Evolutionary conservation across 345 rosid species (phyloP).

Genomic region (Schrenkiella parvula): DNA sequence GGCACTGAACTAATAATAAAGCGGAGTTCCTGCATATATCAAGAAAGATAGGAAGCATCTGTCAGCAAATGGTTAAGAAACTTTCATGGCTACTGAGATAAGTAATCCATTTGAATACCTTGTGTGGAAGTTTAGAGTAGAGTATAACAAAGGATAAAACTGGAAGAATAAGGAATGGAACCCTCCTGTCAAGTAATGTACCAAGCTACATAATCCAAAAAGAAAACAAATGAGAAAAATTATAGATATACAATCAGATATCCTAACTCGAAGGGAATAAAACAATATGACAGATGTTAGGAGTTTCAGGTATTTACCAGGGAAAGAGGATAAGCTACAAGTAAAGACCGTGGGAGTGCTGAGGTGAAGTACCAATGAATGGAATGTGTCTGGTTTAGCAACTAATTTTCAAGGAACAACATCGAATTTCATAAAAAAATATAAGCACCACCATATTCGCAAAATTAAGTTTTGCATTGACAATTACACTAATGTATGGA

Average conservation of each 20-base stretch:
- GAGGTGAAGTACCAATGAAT: constrained; percentile 96
- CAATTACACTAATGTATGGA: constrained; percentile 1
- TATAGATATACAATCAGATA: constrained; percentile 5
- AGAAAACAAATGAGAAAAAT: background rate
- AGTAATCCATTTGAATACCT: constrained; percentile 44
- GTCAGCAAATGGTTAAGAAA: background rate
- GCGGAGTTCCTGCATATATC: constrained; percentile 79
- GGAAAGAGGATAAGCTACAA: constrained; percentile 85
- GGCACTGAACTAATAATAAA: constrained; percentile 92
- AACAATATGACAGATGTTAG: background rate
- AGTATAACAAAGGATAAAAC: constrained; percentile 65
- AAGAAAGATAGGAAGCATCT: background rate
- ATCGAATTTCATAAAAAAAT: background rate
- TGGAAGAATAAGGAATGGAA: constrained; percentile 56
- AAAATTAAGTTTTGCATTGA: background rate
- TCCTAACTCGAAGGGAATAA: constrained; percentile 8
- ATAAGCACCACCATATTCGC: background rate
- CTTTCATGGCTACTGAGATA: constrained; percentile 22
- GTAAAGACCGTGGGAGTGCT: constrained; percentile 85
- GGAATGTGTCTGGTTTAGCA: constrained; percentile 62
- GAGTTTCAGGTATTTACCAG: constrained; percentile 51
- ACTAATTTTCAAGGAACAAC: constrained; percentile 40
- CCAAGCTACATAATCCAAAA: constrained; percentile 65
- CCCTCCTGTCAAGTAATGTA: constrained; percentile 68
- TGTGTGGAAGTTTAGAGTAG: constrained; percentile 97